Conservation (phyloP, 176 grass and related monocot species). For the Sorghum bicolor region Sorghum_bicolor_NCBIv3 NC_012872.2:65380501-65381000, state of each 20-base stretch:
- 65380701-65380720: conserved; percentile 39
- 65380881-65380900: neutral
- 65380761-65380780: neutral
- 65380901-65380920: neutral
- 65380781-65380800: neutral
- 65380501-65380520: conserved; percentile 37
- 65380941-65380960: neutral
- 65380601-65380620: conserved; percentile 28
- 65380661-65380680: conserved; percentile 43
- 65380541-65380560: conserved; percentile 19
- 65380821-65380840: no score
- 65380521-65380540: conserved; percentile 49
- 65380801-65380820: neutral
- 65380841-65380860: neutral
- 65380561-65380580: conserved; percentile 44
- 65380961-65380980: neutral
- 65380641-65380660: conserved; percentile 52
- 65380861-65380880: neutral
- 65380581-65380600: conserved; percentile 53
- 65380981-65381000: neutral
- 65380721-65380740: neutral
- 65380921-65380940: neutral
- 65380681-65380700: conserved; percentile 29
- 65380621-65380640: conserved; percentile 59
- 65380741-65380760: neutral